phyloP scores from a whole-genome alignment of 495 filamentous ascomycete genomes.

The Aspergillus kassunensis region DNA sequence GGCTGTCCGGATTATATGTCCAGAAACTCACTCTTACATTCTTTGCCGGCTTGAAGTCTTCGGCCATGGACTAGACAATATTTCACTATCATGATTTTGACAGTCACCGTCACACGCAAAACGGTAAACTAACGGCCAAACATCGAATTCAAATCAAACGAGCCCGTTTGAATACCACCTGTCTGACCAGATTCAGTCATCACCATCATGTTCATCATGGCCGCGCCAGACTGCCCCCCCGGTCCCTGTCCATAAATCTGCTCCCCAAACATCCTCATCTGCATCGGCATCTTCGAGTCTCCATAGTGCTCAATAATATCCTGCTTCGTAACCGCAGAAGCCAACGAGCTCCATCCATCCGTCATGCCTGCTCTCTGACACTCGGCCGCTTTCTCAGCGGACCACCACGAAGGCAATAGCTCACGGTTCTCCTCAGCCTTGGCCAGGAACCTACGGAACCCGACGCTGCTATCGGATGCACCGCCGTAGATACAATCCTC shows the following conservation, averaged over 20 bases:
- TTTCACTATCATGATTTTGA: too few species aligned
- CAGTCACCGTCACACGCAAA: too few species aligned
- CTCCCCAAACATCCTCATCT: slow-evolving; percentile 24
- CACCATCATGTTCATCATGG: too few species aligned
- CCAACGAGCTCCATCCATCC: slow-evolving; percentile 17
- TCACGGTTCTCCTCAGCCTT: slow-evolving; percentile 17
- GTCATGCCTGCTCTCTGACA: slow-evolving; percentile 24
- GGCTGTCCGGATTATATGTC: too few species aligned
- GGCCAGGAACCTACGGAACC: slow-evolving; percentile 25
- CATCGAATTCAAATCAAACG: too few species aligned
- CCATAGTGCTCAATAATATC: slow-evolving; percentile 38
- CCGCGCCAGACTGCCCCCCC: not conserved
- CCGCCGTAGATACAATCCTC: slow-evolving; percentile 26
- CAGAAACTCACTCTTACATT: too few species aligned
- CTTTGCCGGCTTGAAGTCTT: too few species aligned
- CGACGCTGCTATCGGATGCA: slow-evolving; percentile 2
- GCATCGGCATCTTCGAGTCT: slow-evolving; percentile 37
- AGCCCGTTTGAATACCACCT: too few species aligned
- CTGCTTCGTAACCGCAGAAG: slow-evolving; percentile 24
- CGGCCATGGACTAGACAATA: too few species aligned
- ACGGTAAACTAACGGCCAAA: too few species aligned
- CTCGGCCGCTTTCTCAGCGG: slow-evolving; percentile 20
- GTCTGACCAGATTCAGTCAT: too few species aligned
- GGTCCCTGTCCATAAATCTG: not conserved
- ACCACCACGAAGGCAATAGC: slow-evolving; percentile 44